Evolutionary conservation across 23 red algal genomes (phyloP).

Genomic region (Pyropia yezoensis): DNA sequence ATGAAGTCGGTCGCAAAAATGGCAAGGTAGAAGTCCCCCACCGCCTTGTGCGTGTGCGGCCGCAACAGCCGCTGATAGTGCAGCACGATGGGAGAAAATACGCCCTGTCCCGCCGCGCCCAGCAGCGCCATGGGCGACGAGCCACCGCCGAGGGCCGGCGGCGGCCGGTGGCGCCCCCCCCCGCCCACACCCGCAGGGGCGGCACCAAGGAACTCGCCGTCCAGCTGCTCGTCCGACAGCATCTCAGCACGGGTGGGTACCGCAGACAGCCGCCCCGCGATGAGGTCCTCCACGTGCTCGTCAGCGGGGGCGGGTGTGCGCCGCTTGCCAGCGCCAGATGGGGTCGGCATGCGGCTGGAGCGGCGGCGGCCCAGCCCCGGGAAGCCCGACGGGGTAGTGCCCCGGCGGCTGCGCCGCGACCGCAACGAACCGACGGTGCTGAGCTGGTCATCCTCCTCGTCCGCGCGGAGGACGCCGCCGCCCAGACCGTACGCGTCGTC

Average conservation of each 20-base stretch:
- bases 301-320: too few species aligned
- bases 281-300: too few species aligned
- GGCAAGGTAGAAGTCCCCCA: conserved; percentile 37
- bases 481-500: too few species aligned
- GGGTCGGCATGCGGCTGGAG: neutral
- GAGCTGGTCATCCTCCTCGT: neutral
- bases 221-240: too few species aligned
- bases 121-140: neutral
- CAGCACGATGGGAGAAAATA: conserved; percentile 2
- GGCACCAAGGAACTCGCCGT: too few species aligned
- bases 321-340: neutral
- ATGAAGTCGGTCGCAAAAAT: conserved; percentile 34
- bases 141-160: neutral
- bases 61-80: conserved; percentile 22
- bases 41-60: conserved; percentile 23
- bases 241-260: too few species aligned
- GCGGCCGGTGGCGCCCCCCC: neutral
- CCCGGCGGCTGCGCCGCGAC: neutral
- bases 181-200: too few species aligned
- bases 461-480: too few species aligned
- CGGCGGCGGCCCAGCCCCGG: neutral
- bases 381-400: neutral
- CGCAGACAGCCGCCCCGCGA: too few species aligned
- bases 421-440: neutral
- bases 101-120: neutral